Evolutionary conservation across 1,139 yeast species (phyloP), one percentile per base, ranked within the genome.

Genomic region (Waltiozyma solani): DNA sequence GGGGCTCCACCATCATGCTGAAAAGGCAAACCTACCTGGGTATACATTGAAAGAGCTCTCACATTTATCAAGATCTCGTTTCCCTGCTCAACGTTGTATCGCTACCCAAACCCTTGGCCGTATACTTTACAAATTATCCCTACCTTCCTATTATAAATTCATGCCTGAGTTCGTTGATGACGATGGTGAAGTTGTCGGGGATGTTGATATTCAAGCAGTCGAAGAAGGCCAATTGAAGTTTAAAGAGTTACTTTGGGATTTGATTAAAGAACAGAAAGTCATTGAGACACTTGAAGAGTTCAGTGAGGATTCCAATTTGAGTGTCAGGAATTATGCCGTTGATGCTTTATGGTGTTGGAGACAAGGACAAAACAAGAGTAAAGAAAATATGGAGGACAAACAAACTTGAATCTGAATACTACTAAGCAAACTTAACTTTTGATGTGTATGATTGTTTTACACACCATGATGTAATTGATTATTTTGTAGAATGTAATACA

Each of bases 301-400:
- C 10, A 74, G 94, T 0, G 82, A 81, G 49, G 96, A 85, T 42
- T 66, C 63, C 22, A 84, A 84, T 54, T 46, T 89, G 34, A 83
- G 91, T 23, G 89, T 89, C 3, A 67, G 87, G 46, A 83, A 76
- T 48, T 84, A 87, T 54, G 96, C 97, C 1, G 71, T 84, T 19
- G 98, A 91, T 49, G 96, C 97, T 0, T 67, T 91, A 34, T 91
- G 97, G 96, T 65, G 89, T 39, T 86, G 95, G 91, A 79, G 71
- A 50, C 73, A 79, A 52, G 87, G 84, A n/a, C n/a, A 7, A 26
- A 12, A 17, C 17, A 26, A n/a, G n/a, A 26, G 4, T 9, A 26
- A 24, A 13, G 12, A 12, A 24, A 24, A 22, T 10, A 22, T 8
- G 24, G 10, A 22, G 24, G 10, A 22, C 7, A 22, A 10, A 22